Evolutionary conservation across 78 protist genomes (phyloP), one percentile per base, ranked within the genome.

Genomic region (Cavenderia fasciculata): DNA sequence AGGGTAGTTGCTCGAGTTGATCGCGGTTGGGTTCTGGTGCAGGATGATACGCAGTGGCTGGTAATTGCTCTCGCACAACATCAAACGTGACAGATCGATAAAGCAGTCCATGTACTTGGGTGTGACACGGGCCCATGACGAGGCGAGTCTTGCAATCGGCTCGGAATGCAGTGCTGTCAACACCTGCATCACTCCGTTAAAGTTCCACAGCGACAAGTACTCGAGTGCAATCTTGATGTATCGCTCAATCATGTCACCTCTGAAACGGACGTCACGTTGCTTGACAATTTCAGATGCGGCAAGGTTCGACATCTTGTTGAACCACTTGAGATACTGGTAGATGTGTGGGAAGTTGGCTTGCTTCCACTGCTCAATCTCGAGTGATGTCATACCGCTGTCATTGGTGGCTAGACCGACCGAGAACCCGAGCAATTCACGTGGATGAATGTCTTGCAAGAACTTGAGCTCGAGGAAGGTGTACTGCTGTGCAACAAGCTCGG

Each of bases 151-250:
- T 12, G 79, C 27, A 14, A 88, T 76, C 0, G 94, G 84, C 18
- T 76, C 86, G 23, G 61, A 38, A 51, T 88, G 94, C 16, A 88
- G 77, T 19, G 88, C 75, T 21, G 54, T 38, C 10, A 88, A 38
- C 5, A 88, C 49, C 23, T 88, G 89, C 94, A 88, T 88, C 19
- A 88, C 57, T 49, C 86, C 94, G 38, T 88, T 88, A 52, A 88
- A 88, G 43, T 88, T 88, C 75, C 87, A 70, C 11, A 76, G 71
- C 12, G 59, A 41, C 25, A 88, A 77, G 47, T 70, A 88, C 27
- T 86, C 76, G 1, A 62, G 14, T 2, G 92, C 82, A 44, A 86
- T 65, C 36, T 69, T 10, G 38, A 86, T 86, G 31, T 74, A 72
- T 18, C 72, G 47, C 23, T 86, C 84, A 29, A 86, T 51, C 21